Percentiles rank a stretch among this genome's conserved stretches.
phyloP scores from a whole-genome alignment of 352 stramenopile genomes.

The Globisporangium paroecandrum region DNA sequence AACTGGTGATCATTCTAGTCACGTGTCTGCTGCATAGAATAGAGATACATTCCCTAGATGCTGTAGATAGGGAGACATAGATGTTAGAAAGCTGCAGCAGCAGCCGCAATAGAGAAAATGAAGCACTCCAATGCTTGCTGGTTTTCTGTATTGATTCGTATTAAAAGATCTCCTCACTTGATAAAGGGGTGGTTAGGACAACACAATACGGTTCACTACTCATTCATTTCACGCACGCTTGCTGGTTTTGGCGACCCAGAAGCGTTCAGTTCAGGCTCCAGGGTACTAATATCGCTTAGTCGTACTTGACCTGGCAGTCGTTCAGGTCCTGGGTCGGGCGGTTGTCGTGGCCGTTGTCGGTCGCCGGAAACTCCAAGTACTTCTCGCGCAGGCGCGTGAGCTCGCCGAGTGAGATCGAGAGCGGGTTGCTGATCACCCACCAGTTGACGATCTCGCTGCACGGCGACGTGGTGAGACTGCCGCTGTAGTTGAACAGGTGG shows the following conservation, averaged over 20 bases:
- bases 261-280: too few relatives aligned
- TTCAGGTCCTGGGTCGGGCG: conserved; percentile 40
- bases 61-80: background rate
- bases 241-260: background rate
- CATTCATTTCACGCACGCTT: background rate
- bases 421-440: conserved; percentile 53
- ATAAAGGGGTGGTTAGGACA: background rate
- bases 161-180: too few relatives aligned
- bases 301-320: conserved; percentile 22
- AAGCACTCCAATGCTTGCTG: background rate
- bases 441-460: conserved; percentile 61
- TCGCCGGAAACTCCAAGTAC: conserved; percentile 30
- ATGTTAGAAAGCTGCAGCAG: background rate
- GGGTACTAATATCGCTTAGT: background rate
- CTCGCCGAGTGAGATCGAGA: conserved; percentile 38
- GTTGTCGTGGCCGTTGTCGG: conserved; percentile 41
- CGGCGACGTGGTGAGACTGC: conserved; percentile 49
- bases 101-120: background rate
- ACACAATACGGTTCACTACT: background rate
- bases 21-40: background rate
- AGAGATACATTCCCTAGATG: background rate
- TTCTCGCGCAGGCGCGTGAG: conserved; percentile 32
- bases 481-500: conserved; percentile 69
- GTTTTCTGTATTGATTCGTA: too few relatives aligned
- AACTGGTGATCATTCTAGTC: background rate